phyloP scores from a whole-genome alignment of 2,329 filamentous ascomycete genomes.

The Clarireedia homoeocarpa region DNA sequence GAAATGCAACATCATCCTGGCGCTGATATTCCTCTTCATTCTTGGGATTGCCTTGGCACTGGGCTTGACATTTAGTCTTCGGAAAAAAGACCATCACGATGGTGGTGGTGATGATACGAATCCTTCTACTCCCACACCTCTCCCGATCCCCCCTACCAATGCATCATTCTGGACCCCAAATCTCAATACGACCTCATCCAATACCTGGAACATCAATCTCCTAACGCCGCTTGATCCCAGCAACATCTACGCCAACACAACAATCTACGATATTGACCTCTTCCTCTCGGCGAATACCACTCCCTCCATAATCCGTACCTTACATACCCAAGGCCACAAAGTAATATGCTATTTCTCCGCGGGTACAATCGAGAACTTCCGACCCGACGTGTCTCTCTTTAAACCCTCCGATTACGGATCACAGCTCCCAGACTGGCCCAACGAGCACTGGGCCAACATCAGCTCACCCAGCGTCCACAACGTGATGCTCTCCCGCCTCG shows the following conservation, averaged over 20 bases:
- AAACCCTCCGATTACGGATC: constrained; percentile 45
- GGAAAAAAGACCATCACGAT: background rate
- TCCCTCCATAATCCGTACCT: constrained; percentile 35
- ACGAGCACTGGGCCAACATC: constrained; percentile 59
- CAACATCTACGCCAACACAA: constrained; percentile 20
- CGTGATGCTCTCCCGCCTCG: constrained; percentile 55
- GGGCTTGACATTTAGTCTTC: constrained; percentile 2
- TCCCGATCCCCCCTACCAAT: constrained; percentile 1
- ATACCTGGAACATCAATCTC: constrained; percentile 12
- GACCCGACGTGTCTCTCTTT: constrained; percentile 48
- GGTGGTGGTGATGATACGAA: background rate
- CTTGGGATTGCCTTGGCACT: constrained; percentile 4
- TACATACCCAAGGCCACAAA: constrained; percentile 45
- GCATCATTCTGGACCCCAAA: constrained; percentile 5
- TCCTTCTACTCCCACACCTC: background rate
- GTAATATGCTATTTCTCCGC: constrained; percentile 72
- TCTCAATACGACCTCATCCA: background rate
- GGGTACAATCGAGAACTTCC: constrained; percentile 57
- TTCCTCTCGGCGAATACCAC: constrained; percentile 34
- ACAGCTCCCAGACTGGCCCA: constrained; percentile 53
- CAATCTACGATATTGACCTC: constrained; percentile 32
- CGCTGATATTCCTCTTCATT: constrained; percentile 2
- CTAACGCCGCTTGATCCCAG: background rate
- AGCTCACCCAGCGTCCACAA: constrained; percentile 47
- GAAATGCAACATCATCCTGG: constrained; percentile 11